Evolutionary conservation across 371 early-diverging fungal species (phyloP), one percentile per base, ranked within the genome.

Genomic region (Mortierella sp.): DNA sequence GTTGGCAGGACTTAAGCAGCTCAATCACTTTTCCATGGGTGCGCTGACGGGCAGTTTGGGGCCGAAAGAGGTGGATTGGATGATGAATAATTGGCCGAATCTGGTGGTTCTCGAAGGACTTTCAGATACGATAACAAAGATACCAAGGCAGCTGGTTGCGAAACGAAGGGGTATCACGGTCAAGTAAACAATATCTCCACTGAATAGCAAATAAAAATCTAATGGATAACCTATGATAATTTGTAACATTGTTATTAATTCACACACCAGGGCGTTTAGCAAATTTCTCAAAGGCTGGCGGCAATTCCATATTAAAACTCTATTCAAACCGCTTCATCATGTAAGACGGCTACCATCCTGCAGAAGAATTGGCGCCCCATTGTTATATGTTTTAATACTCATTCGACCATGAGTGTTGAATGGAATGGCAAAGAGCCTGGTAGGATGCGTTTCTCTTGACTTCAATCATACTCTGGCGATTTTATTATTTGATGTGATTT

Each of bases 381-480:
- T 70, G 70, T 41, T 41, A 28, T 32, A 64, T 70, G 63, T 52
- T 47, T 22, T 63, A 32, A 63, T 52, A 38, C 64, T 60, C 70
- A 70, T 43, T 47, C 64, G 63, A 58, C 70, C 58, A 7, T 70
- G 64, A 58, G 70, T 70, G 50, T 61, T 63, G 4, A 53, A 60
- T 48, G 24, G 63, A 45, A 61, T 40, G 70, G 52, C 59, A 70
- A 70, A 70, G 70, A 63, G 63, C 58, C 2, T 28, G 28, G 28
- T 28, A 28, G 28, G 28, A 28, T 28, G 28, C 28, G 28, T 28
- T 28, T 28, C 70, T 70, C 70, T 70, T 70, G 64, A 47, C 70
- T 70, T 70, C 64, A n/a, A n/a, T n/a, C n/a, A 70, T 36, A 15
- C 63, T 64, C 64, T 63, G 70, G 64, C 58, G n/a, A 40, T 22